Percentiles rank a stretch among this genome's conserved stretches.
These are phyloP conservation scores for Pythium phragmitis DNA, from an alignment of 352 stramenopile genomes.

Conservation along the genomic window DNA sequence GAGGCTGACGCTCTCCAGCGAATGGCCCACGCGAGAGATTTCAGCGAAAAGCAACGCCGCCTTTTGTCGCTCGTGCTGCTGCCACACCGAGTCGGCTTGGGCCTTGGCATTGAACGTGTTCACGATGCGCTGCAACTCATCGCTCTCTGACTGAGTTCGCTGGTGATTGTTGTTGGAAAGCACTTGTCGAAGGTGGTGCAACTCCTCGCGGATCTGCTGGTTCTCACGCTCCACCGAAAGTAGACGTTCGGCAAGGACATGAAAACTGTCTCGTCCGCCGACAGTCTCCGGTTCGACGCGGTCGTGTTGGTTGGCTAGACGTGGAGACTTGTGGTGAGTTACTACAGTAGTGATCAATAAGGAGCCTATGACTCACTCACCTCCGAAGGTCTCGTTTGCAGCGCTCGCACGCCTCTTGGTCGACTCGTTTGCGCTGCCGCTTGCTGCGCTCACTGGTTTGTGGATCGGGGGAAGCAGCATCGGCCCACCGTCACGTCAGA, in stretches of 20 bases:
- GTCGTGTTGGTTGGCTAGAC: not conserved
- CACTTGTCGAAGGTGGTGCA: conserved; percentile 51
- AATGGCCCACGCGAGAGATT: conserved; percentile 48
- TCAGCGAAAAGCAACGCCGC: conserved; percentile 68
- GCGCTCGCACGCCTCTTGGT: conserved; percentile 9
- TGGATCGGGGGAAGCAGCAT: conserved; percentile 56
- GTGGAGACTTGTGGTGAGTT: not conserved
- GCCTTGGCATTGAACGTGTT: conserved; percentile 57
- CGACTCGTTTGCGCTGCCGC: conserved; percentile 1
- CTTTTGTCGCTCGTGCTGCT: conserved; percentile 74
- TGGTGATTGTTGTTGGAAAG: conserved; percentile 53
- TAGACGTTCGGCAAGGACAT: conserved; percentile 35
- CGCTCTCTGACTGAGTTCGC: conserved; percentile 9
- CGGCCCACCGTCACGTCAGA: not conserved
- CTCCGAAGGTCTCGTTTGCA: not conserved
- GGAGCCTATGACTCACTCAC: not conserved
- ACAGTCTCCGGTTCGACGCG: conserved; percentile 3
- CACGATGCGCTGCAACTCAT: conserved; percentile 57
- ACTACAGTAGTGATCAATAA: not conserved
- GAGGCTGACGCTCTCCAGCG: conserved; percentile 41
- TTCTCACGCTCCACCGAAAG: conserved; percentile 59
- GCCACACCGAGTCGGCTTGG: conserved; percentile 44
- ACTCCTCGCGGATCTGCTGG: conserved; percentile 47
- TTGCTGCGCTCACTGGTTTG: conserved; percentile 28
- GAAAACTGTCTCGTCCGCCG: not conserved